Conservation (phyloP, 2,329 filamentous ascomycete genomes). For the Verticillium isaacii region DNA sequence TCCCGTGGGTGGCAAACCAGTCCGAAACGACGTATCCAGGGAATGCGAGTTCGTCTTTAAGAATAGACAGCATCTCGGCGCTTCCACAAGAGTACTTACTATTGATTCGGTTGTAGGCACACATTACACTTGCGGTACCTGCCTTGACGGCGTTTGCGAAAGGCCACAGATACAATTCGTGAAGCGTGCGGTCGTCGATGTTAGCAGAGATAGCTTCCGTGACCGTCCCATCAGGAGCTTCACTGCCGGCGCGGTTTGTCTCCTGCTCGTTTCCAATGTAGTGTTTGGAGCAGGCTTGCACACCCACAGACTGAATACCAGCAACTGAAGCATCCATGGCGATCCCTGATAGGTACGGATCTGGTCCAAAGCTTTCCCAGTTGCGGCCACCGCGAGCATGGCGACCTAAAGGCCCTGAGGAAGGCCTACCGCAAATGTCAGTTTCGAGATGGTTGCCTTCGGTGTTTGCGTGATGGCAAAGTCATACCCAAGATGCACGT, state of each 20-base stretch:
- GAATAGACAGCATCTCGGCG: slow-evolving; percentile 68
- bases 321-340: slow-evolving; percentile 65
- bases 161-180: slow-evolving; percentile 66
- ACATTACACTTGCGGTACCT: slow-evolving; percentile 71
- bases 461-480: background rate
- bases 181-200: slow-evolving; percentile 56
- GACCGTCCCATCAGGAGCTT: slow-evolving; percentile 39
- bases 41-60: slow-evolving; percentile 74
- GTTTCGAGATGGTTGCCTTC: too few species aligned
- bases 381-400: slow-evolving; percentile 58
- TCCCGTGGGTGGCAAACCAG: slow-evolving; percentile 68
- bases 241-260: slow-evolving; percentile 27
- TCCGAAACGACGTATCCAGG: slow-evolving; percentile 61
- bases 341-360: slow-evolving; percentile 67
- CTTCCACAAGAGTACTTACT: slow-evolving; percentile 61
- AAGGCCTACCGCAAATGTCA: slow-evolving; percentile 38
- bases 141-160: slow-evolving; percentile 68
- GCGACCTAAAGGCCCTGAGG: slow-evolving; percentile 61
- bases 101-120: slow-evolving; percentile 64
- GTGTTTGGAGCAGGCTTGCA: slow-evolving; percentile 65
- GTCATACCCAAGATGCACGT: slow-evolving; percentile 61
- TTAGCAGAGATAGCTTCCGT: slow-evolving; percentile 49
- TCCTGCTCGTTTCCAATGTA: slow-evolving; percentile 59
- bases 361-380: slow-evolving; percentile 59
- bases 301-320: slow-evolving; percentile 72